Conservation (phyloP, 164 flowering plant genomes). For the Magnolia changhungtana region DNA sequence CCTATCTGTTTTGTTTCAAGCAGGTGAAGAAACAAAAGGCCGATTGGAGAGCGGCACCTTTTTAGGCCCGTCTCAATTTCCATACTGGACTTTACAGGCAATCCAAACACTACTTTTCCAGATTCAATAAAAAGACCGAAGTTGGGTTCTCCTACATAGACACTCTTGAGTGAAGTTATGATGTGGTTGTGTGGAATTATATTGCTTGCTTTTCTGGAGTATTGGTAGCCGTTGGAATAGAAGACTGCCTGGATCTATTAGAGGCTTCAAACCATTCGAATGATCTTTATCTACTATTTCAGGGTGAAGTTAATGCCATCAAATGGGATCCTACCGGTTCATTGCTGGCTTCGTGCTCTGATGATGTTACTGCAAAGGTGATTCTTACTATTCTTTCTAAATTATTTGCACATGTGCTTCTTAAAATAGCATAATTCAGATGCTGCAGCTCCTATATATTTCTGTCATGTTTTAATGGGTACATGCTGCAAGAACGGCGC, state of each 20-base stretch:
- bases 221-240: not conserved
- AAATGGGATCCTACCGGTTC: slow-evolving; percentile 98
- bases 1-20: not conserved
- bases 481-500: not conserved
- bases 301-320: slow-evolving; percentile 98
- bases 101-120: not conserved
- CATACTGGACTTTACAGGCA: not conserved
- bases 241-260: no score
- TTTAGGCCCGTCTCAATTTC: not conserved
- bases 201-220: not conserved
- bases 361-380: slow-evolving; percentile 95
- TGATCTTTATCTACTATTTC: slow-evolving; percentile 23
- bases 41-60: not conserved
- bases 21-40: not conserved
- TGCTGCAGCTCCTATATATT: not conserved
- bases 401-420: not conserved
- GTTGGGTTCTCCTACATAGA: not conserved
- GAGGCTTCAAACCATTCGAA: not conserved
- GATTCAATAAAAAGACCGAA: not conserved
- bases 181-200: not conserved
- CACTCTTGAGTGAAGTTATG: not conserved
- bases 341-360: slow-evolving; percentile 92
- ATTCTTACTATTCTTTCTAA: slow-evolving; percentile 1
- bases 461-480: not conserved
- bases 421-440: not conserved